Base-by-base conservation (phyloP, 768 basidiomycete genomes). In the Boletus pseudo-olivaceus region DNA sequence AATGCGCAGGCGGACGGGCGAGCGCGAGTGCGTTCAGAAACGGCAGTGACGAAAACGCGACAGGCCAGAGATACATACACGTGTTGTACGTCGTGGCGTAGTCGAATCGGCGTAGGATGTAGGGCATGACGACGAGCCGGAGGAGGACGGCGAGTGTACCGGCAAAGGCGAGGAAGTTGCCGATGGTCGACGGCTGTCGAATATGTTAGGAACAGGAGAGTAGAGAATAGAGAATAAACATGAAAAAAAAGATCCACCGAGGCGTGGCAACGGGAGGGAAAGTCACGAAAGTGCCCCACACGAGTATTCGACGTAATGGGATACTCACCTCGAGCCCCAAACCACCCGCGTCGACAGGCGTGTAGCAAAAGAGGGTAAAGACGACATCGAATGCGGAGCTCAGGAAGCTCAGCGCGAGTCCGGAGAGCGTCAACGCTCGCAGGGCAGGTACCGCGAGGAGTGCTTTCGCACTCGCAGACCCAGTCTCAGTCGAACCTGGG, bases 311-410 rank as follows among this genome's bases (percentile, higher is more conserved):
- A 48, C 12, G 7, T 5, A 39, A 27, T n/a, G 3, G 11, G 7
- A 30, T 23, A 20, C 58, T 45, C 11, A 83, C 85, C 32, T 78
- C 71, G 58, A 85, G 80, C 4, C 73, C 72, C 8, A 86, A 69
- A 9, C 85, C 83, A 10, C 85, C 85, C 0, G 71, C 59, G 23
- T 72, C 56, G 20, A 85, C 66, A 10, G 82, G 73, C 4, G 83
- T 78, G 62, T 83, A 86, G 56, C 80, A 82, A 60, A 81, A 83
- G 10, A 85, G 74, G 5, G 83, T 80, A 61, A 85, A 84, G 6
- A 83, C 76, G 5, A 82, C 80, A 47, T 84, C 82, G 56, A 83
- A 87, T 1, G 77, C 76, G 1, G 78, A 79, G 9, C 74, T 72
- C 55, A 79, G 70, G 70, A 84, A 83, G 44, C 73, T 74, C 14